Evolutionary conservation across 805 yeast species (phyloP), one percentile per base, ranked within the genome.

Genomic region (Candida jianshihensis): DNA sequence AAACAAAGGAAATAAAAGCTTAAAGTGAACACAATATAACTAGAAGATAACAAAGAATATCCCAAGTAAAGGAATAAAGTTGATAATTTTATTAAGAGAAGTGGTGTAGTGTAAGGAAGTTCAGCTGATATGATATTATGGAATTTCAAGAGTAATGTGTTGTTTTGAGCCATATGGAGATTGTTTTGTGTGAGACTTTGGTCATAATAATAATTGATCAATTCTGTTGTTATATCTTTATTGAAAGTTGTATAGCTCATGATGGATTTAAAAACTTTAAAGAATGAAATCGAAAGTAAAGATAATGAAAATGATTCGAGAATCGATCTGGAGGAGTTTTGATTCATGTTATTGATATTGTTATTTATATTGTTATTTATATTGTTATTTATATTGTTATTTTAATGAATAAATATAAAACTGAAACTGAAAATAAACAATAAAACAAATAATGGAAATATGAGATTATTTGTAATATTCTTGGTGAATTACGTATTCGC

Each of bases 241-340:
- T 48, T 41, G 34, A 43, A 48, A 4, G 48, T 32, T 1, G 48
- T 43, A 2, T 37, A 37, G 1, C 47, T 43, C 10, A 47, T 18
- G 18, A 47, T 18, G 13, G 30, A 39, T 19, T 37, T 36, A 1
- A 40, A 2, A 8, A 43, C 14, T 12, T 43, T 19, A 1, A 33
- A 20, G 1, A 47, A 20, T 4, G 44, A 21, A 3, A 47, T 19
- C 15, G 52, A 44, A 10, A 46, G 19, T 4, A 40, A n/a, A 5
- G 35, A 41, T 16, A 40, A 27, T 6, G 35, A 26, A 14, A 15
- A n/a, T 26, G 29, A 26, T 26, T 26, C 25, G n/a, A 47, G 24
- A 11, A 38, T 19, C 27, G 43, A 43, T 10, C 38, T 18, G 11
- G 41, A 21, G 11, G 11, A 8, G 10, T 11, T 11, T 11, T 21